These are phyloP conservation scores for Annulohypoxylon stygium DNA, from an alignment of 495 filamentous ascomycete species.

Conservation along the genomic window DNA sequence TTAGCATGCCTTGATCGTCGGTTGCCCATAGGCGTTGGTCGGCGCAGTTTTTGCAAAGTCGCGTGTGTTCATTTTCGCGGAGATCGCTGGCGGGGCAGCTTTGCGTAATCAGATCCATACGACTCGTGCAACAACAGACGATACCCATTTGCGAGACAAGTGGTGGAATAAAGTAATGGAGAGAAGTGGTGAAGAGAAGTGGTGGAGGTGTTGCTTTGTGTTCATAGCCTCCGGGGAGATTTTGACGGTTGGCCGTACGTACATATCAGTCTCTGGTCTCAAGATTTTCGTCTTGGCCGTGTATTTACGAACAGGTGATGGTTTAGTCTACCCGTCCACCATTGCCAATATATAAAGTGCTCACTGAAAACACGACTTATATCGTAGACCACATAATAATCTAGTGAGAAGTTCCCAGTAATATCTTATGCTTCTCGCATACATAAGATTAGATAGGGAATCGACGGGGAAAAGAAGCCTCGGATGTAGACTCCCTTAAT, in stretches of 20 bases:
- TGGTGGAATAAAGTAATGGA: background rate
- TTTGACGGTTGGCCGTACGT: background rate
- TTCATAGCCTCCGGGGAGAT: background rate
- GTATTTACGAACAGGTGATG: background rate
- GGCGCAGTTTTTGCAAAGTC: background rate
- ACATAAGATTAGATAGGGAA: too few relatives aligned
- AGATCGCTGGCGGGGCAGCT: background rate
- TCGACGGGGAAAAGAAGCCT: background rate
- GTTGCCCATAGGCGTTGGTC: background rate
- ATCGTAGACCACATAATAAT: background rate
- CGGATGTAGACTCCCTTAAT: background rate
- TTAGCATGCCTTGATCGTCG: background rate
- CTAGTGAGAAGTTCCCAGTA: background rate
- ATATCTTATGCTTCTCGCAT: background rate
- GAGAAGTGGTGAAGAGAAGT: background rate
- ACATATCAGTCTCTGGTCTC: background rate
- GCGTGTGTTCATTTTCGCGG: background rate
- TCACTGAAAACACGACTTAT: background rate
- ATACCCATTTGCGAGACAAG: background rate
- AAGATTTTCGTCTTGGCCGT: background rate
- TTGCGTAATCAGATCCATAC: background rate
- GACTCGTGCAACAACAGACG: background rate
- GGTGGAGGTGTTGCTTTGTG: background rate
- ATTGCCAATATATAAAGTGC: background rate
- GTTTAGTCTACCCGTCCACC: background rate